These are phyloP conservation scores for Arthrobotrys iridis DNA, from an alignment of 2,329 filamentous ascomycete genomes.

Conservation along the genomic window DNA sequence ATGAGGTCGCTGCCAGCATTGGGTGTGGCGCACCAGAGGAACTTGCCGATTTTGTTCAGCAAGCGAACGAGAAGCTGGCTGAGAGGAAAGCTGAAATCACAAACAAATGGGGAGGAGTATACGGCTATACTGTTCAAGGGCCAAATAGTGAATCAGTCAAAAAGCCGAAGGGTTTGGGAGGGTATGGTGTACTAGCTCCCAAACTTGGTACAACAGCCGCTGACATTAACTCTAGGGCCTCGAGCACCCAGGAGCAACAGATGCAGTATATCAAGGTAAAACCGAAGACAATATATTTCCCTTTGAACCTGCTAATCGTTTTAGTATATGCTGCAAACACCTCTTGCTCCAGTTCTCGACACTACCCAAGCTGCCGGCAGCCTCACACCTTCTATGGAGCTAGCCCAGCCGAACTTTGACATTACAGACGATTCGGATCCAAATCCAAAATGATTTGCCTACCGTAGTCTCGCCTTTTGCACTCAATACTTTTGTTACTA, in stretches of 20 bases:
- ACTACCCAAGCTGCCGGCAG: constrained; percentile 40
- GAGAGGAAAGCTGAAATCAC: constrained; percentile 44
- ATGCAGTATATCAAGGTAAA: constrained; percentile 51
- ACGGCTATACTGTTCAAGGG: constrained; percentile 35
- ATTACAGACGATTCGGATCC: neutral
- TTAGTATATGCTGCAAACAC: constrained; percentile 53
- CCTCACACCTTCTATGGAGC: constrained; percentile 31
- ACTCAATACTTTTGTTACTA: neutral
- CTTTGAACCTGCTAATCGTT: neutral
- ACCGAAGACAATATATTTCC: neutral
- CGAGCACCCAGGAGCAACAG: constrained; percentile 45
- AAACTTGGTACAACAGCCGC: neutral
- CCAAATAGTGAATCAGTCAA: constrained; percentile 10
- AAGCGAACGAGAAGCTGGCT: constrained; percentile 38
- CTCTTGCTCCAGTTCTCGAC: constrained; percentile 47
- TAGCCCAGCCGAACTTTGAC: constrained; percentile 21
- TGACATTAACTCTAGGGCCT: constrained; percentile 4
- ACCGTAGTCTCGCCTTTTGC: neutral
- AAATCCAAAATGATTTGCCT: neutral
- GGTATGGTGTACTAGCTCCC: constrained; percentile 8
- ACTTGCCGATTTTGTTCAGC: constrained; percentile 10
- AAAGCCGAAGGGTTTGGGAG: constrained; percentile 42
- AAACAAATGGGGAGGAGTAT: constrained; percentile 48
- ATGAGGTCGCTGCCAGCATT: constrained; percentile 9
- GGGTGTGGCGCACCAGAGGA: neutral